Conservation (phyloP, 495 filamentous ascomycete genomes). For the Hypoxylon fragiforme region DNA sequence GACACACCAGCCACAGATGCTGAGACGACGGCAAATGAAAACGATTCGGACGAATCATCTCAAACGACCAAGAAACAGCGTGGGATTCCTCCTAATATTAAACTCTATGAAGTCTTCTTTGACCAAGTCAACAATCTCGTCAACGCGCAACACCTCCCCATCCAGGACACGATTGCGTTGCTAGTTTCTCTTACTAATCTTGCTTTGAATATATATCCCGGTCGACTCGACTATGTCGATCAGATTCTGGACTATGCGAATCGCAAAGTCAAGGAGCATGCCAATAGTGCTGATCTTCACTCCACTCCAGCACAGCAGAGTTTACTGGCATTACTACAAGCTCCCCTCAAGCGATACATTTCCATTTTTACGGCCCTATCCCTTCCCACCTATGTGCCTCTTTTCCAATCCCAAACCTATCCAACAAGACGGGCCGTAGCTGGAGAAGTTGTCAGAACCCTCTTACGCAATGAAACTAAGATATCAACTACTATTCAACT, state of each 20-base stretch:
- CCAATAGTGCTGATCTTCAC: conserved; percentile 92
- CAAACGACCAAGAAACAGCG: conserved; percentile 58
- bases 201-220: conserved; percentile 92
- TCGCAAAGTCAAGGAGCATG: conserved; percentile 83
- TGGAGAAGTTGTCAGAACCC: conserved; percentile 75
- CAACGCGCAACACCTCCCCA: conserved; percentile 83
- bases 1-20: conserved; percentile 48
- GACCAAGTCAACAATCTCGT: conserved; percentile 93
- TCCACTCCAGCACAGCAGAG: conserved; percentile 84
- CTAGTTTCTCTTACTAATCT: conserved; percentile 91
- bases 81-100: conserved; percentile 79
- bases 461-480: conserved; percentile 76
- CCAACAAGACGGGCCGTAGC: conserved; percentile 88
- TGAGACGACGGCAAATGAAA: conserved; percentile 45
- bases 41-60: conserved; percentile 39
- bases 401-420: conserved; percentile 91
- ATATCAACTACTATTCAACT: conserved; percentile 78
- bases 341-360: conserved; percentile 83
- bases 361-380: conserved; percentile 93
- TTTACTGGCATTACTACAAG: conserved; percentile 82
- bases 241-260: conserved; percentile 89
- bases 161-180: conserved; percentile 91
- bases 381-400: conserved; percentile 85
- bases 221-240: conserved; percentile 91
- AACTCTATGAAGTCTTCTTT: conserved; percentile 96